Evolutionary conservation across 2,329 filamentous ascomycete genomes (phyloP).

Genomic region (Hypoxylon sp.): DNA sequence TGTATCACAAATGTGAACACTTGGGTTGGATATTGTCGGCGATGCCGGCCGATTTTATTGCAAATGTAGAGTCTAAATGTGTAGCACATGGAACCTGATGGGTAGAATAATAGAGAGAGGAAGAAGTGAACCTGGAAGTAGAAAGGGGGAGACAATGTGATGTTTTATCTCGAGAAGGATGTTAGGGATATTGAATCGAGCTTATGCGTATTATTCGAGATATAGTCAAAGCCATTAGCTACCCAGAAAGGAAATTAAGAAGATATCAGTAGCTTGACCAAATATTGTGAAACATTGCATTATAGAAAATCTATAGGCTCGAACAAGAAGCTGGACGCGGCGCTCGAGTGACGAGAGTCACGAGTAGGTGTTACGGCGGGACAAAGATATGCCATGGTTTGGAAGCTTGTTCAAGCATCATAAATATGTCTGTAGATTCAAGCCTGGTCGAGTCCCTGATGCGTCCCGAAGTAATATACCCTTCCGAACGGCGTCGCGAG

Average conservation of each 20-base stretch:
- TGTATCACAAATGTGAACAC: background rate
- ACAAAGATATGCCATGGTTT: background rate
- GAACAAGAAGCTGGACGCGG: conserved; percentile 20
- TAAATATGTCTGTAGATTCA: background rate
- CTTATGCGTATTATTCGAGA: background rate
- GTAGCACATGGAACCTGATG: background rate
- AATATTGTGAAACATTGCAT: conserved; percentile 30
- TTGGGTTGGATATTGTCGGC: background rate
- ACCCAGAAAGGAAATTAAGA: background rate
- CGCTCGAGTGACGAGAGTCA: conserved; percentile 31
- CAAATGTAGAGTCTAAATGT: background rate
- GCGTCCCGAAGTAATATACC: background rate
- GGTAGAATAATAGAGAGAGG: background rate
- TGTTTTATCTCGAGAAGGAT: background rate
- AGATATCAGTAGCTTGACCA: conserved; percentile 7
- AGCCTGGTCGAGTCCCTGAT: background rate
- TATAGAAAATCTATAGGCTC: conserved; percentile 20
- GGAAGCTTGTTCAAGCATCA: conserved; percentile 5
- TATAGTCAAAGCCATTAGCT: background rate
- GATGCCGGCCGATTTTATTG: conserved; percentile 1
- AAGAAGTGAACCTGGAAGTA: background rate
- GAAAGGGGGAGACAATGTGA: background rate
- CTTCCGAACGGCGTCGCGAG: background rate
- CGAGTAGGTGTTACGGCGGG: conserved; percentile 33
- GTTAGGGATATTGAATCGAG: background rate